Base-by-base conservation (phyloP, 179 eudicot genomes). In the Spinacia oleracea region DNA sequence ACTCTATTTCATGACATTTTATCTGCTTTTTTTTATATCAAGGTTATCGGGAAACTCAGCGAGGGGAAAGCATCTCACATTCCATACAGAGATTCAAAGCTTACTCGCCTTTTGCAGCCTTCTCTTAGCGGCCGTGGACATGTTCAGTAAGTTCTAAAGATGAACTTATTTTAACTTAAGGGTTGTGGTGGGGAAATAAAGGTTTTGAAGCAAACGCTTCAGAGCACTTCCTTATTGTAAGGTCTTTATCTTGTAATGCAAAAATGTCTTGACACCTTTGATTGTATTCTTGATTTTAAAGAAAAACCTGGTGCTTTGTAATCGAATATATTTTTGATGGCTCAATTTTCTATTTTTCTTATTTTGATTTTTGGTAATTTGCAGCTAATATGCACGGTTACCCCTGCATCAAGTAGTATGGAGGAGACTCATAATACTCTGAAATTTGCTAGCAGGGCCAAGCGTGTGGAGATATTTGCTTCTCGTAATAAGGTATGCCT, bases 381-480 rank as follows among this genome's bases (percentile, higher is more conserved):
- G 59, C 91, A 96, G 99, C 99, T 96, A 85, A 96, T 96, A 73
- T 96, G 99, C 87, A 96, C 97, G 25, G 84, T 96, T 63, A 96
- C 99, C 76, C 99, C 99, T 40, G 99, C 99, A 78, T 94, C 99
- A 31, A 96, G 99, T 81, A 94, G 91, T 79, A 89, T 88, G 93
- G 99, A 96, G 88, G 99, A 96, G 84, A 96, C 99, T 43, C 99
- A 96, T 74, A 96, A 96, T 81, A 96, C 99, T 59, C 80, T 96
- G 55, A 96, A 96, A 78, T 96, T 96, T 87, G 99, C 99, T 20
- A 94, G 97, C 90, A 88, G 99, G 88, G 98, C 98, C 18, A 96
- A 96, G 77, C 91, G 95, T 78, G 99, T 96, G 45, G 99, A 94
- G 86, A 96, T 94, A 51, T 84, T 78, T 87, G 97, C 99, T 81